Evolutionary conservation across 2,329 filamentous ascomycete genomes (phyloP), one percentile per base, ranked within the genome.

Genomic region (Ascochyta koolunga): DNA sequence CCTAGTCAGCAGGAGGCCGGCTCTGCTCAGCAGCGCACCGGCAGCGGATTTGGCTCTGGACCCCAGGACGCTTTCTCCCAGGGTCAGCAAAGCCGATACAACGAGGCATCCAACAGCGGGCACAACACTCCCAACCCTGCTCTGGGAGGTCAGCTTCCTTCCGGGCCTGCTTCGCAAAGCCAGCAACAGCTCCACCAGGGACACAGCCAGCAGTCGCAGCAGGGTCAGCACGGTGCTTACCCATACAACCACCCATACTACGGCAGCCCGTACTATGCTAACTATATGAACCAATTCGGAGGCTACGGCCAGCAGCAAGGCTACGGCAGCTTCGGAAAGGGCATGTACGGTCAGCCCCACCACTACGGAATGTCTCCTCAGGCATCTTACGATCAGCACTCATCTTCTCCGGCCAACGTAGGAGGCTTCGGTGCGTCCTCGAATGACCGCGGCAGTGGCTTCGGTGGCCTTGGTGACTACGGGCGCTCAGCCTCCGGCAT

Each of bases 121-220:
- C 89, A 95, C 74, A 93, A 89, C 67, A 97, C 93, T 2, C 93
- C 93, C 31, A 95, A 96, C 78, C 92, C 93, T 24, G 82, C 88
- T 35, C 75, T 85, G 55, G 82, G 82, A 54, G 79, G 76, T 46
- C 82, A 83, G 54, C 81, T 83, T 54, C 83, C 67, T 44, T 61
- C 57, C 33, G 71, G 84, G 60, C 76, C 78, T 49, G 78, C 77
- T 43, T 80, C 83, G 27, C 74, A 77, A 54, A 65, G 59, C 58
- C 45, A 50, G 47, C 47, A 48, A 31, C 80, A 80, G 56, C 72
- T 75, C 32, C 81, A 83, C 64, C 80, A 82, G 69, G 79, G 77
- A 45, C 79, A 80, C 53, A 44, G 35, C 29, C 79, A 78, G 48
- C 61, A 64, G 33, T 73, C 71, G 15, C 82, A 85, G 61, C 70